Evolutionary conservation across 768 basidiomycete species (phyloP).

Genomic region (Kwoniella dendrophila): DNA sequence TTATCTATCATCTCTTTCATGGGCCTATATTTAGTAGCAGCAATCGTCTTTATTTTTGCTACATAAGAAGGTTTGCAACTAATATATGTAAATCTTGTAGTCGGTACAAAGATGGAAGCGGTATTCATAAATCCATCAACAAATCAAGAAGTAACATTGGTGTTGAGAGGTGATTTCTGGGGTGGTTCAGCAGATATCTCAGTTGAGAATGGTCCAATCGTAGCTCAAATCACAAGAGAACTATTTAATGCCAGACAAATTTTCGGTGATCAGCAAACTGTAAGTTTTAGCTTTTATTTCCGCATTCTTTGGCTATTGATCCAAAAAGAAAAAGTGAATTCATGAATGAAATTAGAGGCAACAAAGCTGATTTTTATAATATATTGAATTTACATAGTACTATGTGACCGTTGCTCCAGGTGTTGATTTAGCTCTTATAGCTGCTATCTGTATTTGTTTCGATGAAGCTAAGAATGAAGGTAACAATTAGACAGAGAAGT

Average conservation of each 20-base stretch:
- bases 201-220: slow-evolving; percentile 35
- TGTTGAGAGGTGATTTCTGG: slow-evolving; percentile 51
- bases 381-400: slow-evolving; percentile 33
- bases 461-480: slow-evolving; percentile 41
- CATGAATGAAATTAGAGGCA: neutral
- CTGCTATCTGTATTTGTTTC: slow-evolving; percentile 54
- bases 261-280: slow-evolving; percentile 50
- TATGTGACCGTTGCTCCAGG: slow-evolving; percentile 53
- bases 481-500: slow-evolving; percentile 11
- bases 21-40: neutral
- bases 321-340: neutral
- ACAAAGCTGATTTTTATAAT: neutral
- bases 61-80: no score
- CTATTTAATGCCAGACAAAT: slow-evolving; percentile 48
- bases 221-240: slow-evolving; percentile 52
- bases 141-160: slow-evolving; percentile 35
- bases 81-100: no score
- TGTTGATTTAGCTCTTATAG: slow-evolving; percentile 52
- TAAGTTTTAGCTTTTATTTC: slow-evolving; percentile 21
- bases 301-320: neutral
- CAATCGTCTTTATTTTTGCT: neutral
- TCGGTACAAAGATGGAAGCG: slow-evolving; percentile 53
- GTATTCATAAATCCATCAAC: slow-evolving; percentile 48
- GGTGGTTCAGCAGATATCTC: slow-evolving; percentile 50
- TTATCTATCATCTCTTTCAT: slow-evolving; percentile 1